phyloP scores from a whole-genome alignment of 495 filamentous ascomycete genomes.

The Cercophora samala region DNA sequence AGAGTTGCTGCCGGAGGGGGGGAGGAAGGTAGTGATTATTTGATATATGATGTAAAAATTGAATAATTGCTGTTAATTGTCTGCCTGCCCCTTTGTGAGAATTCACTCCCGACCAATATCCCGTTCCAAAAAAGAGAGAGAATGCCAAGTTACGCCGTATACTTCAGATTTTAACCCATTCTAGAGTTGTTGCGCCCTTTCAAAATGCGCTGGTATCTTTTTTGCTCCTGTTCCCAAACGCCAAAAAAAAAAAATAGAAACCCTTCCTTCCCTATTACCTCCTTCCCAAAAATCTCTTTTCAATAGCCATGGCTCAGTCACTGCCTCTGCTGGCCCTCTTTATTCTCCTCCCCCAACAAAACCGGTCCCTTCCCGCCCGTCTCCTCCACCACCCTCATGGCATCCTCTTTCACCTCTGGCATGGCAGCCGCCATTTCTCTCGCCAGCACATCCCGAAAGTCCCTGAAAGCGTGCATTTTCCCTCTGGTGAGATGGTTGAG shows the following conservation, averaged over 20 bases:
- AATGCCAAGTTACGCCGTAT: no score
- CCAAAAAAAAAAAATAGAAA: neutral
- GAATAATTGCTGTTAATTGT: neutral
- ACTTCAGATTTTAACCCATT: no score
- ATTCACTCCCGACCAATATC: no score
- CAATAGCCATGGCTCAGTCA: no score
- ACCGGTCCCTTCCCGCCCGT: slow-evolving; percentile 29
- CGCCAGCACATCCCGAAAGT: slow-evolving; percentile 78
- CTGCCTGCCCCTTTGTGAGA: neutral
- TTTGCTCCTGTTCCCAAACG: neutral
- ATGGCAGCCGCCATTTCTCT: slow-evolving; percentile 72
- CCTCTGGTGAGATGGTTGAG: slow-evolving; percentile 83
- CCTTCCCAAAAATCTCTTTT: no score
- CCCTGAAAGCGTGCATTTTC: slow-evolving; percentile 73
- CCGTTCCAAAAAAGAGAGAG: no score
- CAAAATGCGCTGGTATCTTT: neutral
- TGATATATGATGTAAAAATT: neutral
- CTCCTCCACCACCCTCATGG: slow-evolving; percentile 56
- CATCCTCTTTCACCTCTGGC: slow-evolving; percentile 71
- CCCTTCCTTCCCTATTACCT: no score
- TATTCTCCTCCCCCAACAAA: neutral
- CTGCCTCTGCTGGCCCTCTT: neutral
- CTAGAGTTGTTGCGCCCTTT: no score
- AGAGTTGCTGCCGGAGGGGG: neutral
- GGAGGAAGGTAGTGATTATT: neutral